A percentile compares a stretch with the other conserved stretches of the same genome.
Conservation (phyloP, 345 rosid genomes). For the Sonneratia caseolaris region DNA sequence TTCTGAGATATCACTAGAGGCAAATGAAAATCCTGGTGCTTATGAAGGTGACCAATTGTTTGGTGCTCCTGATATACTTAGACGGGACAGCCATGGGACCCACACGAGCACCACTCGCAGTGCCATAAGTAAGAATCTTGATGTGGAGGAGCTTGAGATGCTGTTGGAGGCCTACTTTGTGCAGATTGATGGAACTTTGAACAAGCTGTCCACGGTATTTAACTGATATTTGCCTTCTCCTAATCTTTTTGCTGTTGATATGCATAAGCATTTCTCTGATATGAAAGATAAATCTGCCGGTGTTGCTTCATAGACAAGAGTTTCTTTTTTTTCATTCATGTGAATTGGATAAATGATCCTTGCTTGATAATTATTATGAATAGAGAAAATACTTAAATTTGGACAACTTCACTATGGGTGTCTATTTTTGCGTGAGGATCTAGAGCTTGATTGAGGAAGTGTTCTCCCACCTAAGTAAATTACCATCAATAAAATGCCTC, state of each 20-base stretch:
- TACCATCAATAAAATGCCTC: too few relatives aligned
- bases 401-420: too few relatives aligned
- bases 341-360: background rate
- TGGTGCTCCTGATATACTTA: conserved; percentile 28
- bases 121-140: conserved; percentile 56
- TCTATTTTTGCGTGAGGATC: too few relatives aligned
- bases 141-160: conserved; percentile 94
- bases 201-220: conserved; percentile 82
- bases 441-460: too few relatives aligned
- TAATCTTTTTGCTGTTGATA: background rate
- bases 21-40: conserved; percentile 21
- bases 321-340: background rate
- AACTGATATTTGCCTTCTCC: background rate
- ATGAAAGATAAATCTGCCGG: background rate
- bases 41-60: conserved; percentile 40
- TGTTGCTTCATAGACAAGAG: background rate
- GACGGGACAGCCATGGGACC: conserved; percentile 55
- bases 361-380: too few relatives aligned
- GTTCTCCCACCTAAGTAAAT: too few relatives aligned
- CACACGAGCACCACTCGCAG: conserved; percentile 54
- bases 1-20: conserved; percentile 34
- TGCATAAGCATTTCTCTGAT: background rate
- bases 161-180: conserved; percentile 95
- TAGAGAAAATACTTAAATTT: too few relatives aligned
- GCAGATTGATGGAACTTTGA: conserved; percentile 82